Evolutionary conservation across 139 green algal species (phyloP), one percentile per base, ranked within the genome.

Genomic region (Chlorella sp.): DNA sequence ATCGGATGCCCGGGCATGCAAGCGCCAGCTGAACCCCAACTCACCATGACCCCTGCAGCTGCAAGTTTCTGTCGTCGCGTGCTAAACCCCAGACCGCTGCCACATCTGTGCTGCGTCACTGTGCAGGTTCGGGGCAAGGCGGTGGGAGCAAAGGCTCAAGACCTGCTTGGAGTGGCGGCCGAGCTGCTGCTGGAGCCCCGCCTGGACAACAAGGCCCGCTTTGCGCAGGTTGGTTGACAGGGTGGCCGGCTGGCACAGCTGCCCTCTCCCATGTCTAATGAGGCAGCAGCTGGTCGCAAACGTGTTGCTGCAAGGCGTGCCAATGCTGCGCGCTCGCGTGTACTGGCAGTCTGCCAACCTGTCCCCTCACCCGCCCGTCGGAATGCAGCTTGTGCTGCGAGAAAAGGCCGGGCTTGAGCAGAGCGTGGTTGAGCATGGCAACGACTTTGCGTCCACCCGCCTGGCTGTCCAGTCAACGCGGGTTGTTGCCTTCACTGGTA

Each of bases 351-450:
- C n/a, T n/a, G 11, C 56, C 56, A 24, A 30, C 58, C 58, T 24
- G 9, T 20, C 58, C 30, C 30, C 64, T 70, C 30, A 4, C 16
- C 6, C 5, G 24, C 4, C 3, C 69, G n/a, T n/a, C n/a, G n/a
- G n/a, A n/a, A n/a, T 20, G 72, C 95, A 99, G 93, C 98, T 99
- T 92, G 96, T 98, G 40, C 86, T 96, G 30, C 96, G 99, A 90
- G 97, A 94, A 74, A 96, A 95, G 85, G 89, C 94, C 11, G 87
- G 88, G 54, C 87, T 98, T 83, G 97, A 99, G 89, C 84, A 87
- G n/a, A 89, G 87, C 30, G 85, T 98, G 36, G 86, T 98, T 44
- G 92, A 87, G 14, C 85, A 84, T 20, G 96, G 96, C 32, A 95
- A 98, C 90, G 87, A 84, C 26, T 93, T 97, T 56, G 70, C 70